Evolutionary conservation across 1,139 yeast genomes (phyloP).

Genomic region (Pichia sp.): DNA sequence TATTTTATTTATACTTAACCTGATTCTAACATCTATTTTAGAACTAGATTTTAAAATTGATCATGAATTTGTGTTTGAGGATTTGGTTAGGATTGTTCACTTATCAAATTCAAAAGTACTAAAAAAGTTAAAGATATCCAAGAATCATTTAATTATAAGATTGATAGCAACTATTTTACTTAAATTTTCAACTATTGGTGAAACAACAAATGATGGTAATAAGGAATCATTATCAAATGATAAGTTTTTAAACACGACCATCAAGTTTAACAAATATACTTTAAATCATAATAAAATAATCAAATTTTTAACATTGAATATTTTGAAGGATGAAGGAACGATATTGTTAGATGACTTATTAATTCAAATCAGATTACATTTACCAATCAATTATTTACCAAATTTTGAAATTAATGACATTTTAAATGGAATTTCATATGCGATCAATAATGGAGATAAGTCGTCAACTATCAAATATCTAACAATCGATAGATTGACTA

Average conservation of each 20-base stretch:
- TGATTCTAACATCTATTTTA: not conserved
- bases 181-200: not conserved
- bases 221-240: conserved; percentile 1
- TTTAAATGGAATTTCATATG: conserved; percentile 26
- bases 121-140: not conserved
- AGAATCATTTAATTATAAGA: conserved; percentile 2
- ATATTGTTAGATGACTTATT: conserved; percentile 40
- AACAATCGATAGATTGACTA: not conserved
- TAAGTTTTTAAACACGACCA: conserved; percentile 18
- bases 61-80: not conserved
- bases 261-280: not conserved
- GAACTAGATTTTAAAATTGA: not conserved
- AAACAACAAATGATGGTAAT: not conserved
- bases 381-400: conserved; percentile 44
- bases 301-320: conserved; percentile 27
- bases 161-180: not conserved
- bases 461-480: conserved; percentile 2
- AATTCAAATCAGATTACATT: conserved; percentile 54
- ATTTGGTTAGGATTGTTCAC: not conserved
- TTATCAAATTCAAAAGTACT: not conserved
- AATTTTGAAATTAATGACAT: conserved; percentile 26
- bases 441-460: conserved; percentile 5
- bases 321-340: conserved; percentile 1
- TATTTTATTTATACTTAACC: not conserved
- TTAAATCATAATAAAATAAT: conserved; percentile 34